Evolutionary conservation across 257 asterid species (phyloP), one percentile per base, ranked within the genome.

Genomic region (Eucommia ulmoides): DNA sequence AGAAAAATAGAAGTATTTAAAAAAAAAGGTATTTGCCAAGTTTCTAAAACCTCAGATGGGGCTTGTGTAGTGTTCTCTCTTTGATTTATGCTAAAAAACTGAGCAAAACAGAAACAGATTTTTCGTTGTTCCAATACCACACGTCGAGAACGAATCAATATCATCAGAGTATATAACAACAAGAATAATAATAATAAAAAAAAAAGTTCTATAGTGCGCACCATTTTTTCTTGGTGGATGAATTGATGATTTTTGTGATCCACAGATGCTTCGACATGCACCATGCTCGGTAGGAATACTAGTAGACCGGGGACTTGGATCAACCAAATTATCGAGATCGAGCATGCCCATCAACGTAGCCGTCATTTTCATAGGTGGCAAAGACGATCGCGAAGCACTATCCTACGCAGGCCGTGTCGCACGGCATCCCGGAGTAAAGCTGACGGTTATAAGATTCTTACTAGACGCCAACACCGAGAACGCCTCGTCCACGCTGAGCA

Each of bases 281-380:
- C 96, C 92, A 1, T 85, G 98, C 64, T 85, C 98, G 0, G 79
- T 89, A 0, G 98, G 92, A 7, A 85, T 85, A 22, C 49, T 85
- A 46, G 94, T 85, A 0, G 98, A 89, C 54, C 74, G 96, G 0
- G 96, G 96, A 8, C 88, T 89, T 1, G 98, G 96, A 5, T 11
- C 70, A n/a, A 50, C 71, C 17, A 57, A 45, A 15, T 46, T 89
- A 22, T 54, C 91, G 8, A 64, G 80, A 67, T 53, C 83, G 42
- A 0, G 77, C n/a, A 33, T 66, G 17, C 58, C 82, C 51, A 81
- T 85, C 45, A 72, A 71, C 8, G 96, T 88, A 8, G 96, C 96
- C 0, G 88, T 89, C 21, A 86, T 89, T 20, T 89, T 89, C 75
- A 89, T 89, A 0, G 98, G 98, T 0, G 98, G 96, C 4, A 85